These are phyloP conservation scores for Xylaria palmicola DNA, from an alignment of 495 filamentous ascomycete species.

Conservation along the genomic window DNA sequence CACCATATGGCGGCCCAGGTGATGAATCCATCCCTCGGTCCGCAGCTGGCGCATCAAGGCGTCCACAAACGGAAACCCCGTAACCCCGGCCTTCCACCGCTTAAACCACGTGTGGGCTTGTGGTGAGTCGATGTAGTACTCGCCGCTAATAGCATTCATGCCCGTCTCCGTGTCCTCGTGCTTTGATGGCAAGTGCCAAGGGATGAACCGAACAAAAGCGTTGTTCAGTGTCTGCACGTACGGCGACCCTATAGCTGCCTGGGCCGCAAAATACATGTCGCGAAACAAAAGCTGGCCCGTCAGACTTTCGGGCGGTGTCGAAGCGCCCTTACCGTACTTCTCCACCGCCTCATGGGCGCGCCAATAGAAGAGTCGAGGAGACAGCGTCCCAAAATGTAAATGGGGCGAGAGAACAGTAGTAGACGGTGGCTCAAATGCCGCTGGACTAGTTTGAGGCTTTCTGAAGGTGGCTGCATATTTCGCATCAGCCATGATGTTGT, in stretches of 20 bases:
- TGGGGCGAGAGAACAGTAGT: conserved; percentile 69
- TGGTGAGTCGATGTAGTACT: conserved; percentile 55
- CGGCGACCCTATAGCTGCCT: conserved; percentile 58
- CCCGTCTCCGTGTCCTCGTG: conserved; percentile 35
- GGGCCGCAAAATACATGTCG: conserved; percentile 76
- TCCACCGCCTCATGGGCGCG: conserved; percentile 56
- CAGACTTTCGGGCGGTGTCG: conserved; percentile 58
- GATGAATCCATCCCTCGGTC: conserved; percentile 71
- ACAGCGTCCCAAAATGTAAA: conserved; percentile 67
- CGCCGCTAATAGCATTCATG: conserved; percentile 41
- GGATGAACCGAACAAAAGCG: conserved; percentile 60
- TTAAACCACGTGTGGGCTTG: conserved; percentile 60
- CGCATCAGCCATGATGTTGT: conserved; percentile 52
- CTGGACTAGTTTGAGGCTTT: conserved; percentile 69
- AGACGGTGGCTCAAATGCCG: conserved; percentile 64
- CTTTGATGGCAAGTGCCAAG: conserved; percentile 66
- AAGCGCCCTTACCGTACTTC: conserved; percentile 47
- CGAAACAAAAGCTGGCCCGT: conserved; percentile 69
- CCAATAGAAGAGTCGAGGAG: conserved; percentile 66
- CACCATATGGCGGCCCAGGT: conserved; percentile 68
- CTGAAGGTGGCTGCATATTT: conserved; percentile 66
- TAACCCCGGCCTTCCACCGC: conserved; percentile 63
- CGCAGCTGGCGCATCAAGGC: conserved; percentile 72
- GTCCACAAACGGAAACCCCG: conserved; percentile 74
- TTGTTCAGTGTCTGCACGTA: conserved; percentile 61